Conservation (phyloP, 1,284 basidiomycete genomes). For the Meira miltonrushii region DNA sequence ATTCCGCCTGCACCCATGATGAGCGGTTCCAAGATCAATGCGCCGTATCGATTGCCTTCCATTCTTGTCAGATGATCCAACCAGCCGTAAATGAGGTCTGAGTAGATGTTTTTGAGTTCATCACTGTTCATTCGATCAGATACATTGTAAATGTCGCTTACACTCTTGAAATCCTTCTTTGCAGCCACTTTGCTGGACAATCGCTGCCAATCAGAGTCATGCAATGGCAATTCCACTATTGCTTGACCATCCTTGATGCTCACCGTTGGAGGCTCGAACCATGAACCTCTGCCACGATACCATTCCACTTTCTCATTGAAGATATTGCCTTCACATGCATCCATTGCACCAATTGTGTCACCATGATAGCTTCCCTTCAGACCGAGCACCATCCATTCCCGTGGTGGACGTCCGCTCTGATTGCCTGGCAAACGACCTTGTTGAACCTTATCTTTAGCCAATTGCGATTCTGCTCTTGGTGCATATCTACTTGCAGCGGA, state of each 20-base stretch:
- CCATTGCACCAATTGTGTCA: slow-evolving; percentile 96
- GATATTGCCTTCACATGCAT: slow-evolving; percentile 79
- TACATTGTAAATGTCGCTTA: slow-evolving; percentile 71
- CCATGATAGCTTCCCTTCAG: slow-evolving; percentile 93
- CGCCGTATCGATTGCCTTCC: slow-evolving; percentile 57
- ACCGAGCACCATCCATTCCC: slow-evolving; percentile 72
- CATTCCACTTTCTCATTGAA: slow-evolving; percentile 83
- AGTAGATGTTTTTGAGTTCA: slow-evolving; percentile 64
- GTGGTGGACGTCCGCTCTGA: slow-evolving; percentile 22
- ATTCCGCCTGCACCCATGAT: slow-evolving; percentile 95
- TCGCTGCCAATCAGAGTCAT: slow-evolving; percentile 8
- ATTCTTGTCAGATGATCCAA: slow-evolving; percentile 58
- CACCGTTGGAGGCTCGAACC: slow-evolving; percentile 84
- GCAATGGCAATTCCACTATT: slow-evolving; percentile 61
- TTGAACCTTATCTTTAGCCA: slow-evolving; percentile 26
- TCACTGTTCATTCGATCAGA: slow-evolving; percentile 60
- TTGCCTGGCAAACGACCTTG: slow-evolving; percentile 20
- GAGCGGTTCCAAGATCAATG: slow-evolving; percentile 83
- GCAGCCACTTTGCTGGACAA: background rate
- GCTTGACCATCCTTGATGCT: slow-evolving; percentile 63
- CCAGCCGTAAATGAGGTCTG: slow-evolving; percentile 60
- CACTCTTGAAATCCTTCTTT: slow-evolving; percentile 50
- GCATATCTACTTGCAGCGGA: slow-evolving; percentile 32
- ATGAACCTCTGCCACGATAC: slow-evolving; percentile 86
- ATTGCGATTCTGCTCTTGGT: slow-evolving; percentile 17